Conservation (phyloP, 768 basidiomycete species). For the Tubosaeta sp. region DNA sequence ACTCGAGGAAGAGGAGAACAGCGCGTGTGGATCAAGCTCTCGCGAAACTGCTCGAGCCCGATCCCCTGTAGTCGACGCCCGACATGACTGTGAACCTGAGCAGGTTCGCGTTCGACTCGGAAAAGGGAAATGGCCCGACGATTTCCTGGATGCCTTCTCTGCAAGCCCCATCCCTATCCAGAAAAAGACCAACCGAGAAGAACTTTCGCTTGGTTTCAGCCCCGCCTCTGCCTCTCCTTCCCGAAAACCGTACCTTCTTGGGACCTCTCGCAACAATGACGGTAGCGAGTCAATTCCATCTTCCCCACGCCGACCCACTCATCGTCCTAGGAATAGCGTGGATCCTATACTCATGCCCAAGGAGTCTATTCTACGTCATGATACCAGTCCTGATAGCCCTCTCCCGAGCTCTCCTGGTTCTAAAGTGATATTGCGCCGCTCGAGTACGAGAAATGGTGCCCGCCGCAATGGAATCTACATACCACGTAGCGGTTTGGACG, state of each 20-base stretch:
- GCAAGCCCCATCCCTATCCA: slow-evolving; percentile 28
- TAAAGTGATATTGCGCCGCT: slow-evolving; percentile 51
- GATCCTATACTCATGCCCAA: slow-evolving; percentile 51
- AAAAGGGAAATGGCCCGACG: slow-evolving; percentile 83
- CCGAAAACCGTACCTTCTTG: slow-evolving; percentile 55
- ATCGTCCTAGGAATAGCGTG: slow-evolving; percentile 61
- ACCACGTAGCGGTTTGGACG: slow-evolving; percentile 36
- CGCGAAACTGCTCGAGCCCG: slow-evolving; percentile 28
- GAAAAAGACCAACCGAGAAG: slow-evolving; percentile 17
- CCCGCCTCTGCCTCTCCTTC: slow-evolving; percentile 44
- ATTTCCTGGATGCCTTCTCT: slow-evolving; percentile 63
- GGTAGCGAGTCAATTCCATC: slow-evolving; percentile 39
- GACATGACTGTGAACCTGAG: slow-evolving; percentile 25
- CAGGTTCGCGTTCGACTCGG: slow-evolving; percentile 51
- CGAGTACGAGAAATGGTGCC: slow-evolving; percentile 49
- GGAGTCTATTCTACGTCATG: slow-evolving; percentile 45
- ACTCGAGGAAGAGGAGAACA: slow-evolving; percentile 61
- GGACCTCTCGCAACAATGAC: slow-evolving; percentile 41
- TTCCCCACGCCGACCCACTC: slow-evolving; percentile 49
- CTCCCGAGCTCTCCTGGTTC: slow-evolving; percentile 31
- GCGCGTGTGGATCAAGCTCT: slow-evolving; percentile 46
- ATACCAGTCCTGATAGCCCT: slow-evolving; percentile 56
- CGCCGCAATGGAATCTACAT: slow-evolving; percentile 47
- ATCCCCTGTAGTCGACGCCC: slow-evolving; percentile 16
- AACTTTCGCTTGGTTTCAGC: slow-evolving; percentile 23